These are phyloP conservation scores for Leccinum longicurvipes DNA, from an alignment of 768 basidiomycete species.

Conservation along the genomic window DNA sequence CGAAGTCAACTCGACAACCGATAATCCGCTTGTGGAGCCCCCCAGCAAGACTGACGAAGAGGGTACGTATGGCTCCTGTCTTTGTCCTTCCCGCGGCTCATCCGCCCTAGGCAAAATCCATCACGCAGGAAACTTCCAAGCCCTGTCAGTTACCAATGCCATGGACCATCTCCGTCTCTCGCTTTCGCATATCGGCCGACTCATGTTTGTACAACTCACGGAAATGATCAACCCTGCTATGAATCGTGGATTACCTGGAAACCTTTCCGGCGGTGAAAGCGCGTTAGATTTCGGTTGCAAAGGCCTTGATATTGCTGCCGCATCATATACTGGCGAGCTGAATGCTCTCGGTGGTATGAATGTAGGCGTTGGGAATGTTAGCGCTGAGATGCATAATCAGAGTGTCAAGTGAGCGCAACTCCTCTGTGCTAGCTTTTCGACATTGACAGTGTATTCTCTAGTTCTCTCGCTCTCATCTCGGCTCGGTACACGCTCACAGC, in stretches of 20 bases:
- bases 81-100: background rate
- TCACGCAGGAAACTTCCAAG: constrained; percentile 89
- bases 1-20: constrained; percentile 87
- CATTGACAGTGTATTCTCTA: constrained; percentile 22
- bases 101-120: constrained; percentile 48
- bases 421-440: background rate
- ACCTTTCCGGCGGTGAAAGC: constrained; percentile 74
- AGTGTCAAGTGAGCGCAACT: constrained; percentile 69
- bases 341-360: constrained; percentile 72
- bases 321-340: constrained; percentile 79
- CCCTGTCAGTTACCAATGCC: constrained; percentile 78
- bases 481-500: constrained; percentile 77
- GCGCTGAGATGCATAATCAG: constrained; percentile 91
- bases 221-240: constrained; percentile 55
- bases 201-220: constrained; percentile 62
- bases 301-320: constrained; percentile 79
- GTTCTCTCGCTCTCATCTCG: constrained; percentile 81
- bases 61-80: constrained; percentile 10
- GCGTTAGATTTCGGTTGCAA: constrained; percentile 82
- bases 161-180: constrained; percentile 84
- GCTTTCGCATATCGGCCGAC: constrained; percentile 67
- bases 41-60: constrained; percentile 51
- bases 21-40: constrained; percentile 84
- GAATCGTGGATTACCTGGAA: constrained; percentile 79
- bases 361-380: constrained; percentile 80